Base-by-base conservation (phyloP, 1,284 basidiomycete genomes). In the Schizopora paradoxa region DNA sequence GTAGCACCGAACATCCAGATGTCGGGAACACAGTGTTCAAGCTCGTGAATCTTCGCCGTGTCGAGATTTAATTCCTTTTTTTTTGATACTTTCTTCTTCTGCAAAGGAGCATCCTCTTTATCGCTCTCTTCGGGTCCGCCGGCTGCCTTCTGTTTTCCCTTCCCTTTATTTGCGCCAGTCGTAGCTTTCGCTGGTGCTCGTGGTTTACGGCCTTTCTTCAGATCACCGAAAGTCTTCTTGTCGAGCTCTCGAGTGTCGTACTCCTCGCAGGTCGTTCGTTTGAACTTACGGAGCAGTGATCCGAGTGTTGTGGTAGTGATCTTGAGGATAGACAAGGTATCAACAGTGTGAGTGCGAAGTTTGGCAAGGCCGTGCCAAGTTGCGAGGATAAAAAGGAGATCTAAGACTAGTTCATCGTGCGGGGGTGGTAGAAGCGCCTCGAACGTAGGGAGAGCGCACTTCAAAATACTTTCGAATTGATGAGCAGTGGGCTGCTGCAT, bases 331-430 rank as follows among this genome's bases (percentile, higher is more conserved):
- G 44, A 11, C 0, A 68, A 47, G 0, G 61, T 64, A 0, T 47
- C 49, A 1, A 61, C 54, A 0, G 61, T 65, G 42, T 69, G 66
- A 1, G 63, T 33, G 0, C 51, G 54, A 4, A 69, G 50, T 44
- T 69, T 69, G 0, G 58, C 60, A 5, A 62, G 51, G 2, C 51
- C 54, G 49, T 66, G 68, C 67, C 66, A 70, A 0, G 51, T 47
- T 0, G 55, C 52, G 0, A 66, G 31, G 2, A 45, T 44, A 35
- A 60, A 66, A 1, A 68, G 46, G 0, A 67, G 51, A 3, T 54
- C 43, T 2, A 59, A 48, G 2, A 67, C 47, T 0, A 57, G 22
- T 0, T 27, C 22, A 26, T 69, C 59, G 35, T 59, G 54, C 1
- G 53, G 54, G 2, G 51, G 45, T 0, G 55, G 55, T 5, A 70